These are phyloP conservation scores for Stereum hirsutum DNA, from an alignment of 1,284 basidiomycete genomes.

Conservation along the genomic window DNA sequence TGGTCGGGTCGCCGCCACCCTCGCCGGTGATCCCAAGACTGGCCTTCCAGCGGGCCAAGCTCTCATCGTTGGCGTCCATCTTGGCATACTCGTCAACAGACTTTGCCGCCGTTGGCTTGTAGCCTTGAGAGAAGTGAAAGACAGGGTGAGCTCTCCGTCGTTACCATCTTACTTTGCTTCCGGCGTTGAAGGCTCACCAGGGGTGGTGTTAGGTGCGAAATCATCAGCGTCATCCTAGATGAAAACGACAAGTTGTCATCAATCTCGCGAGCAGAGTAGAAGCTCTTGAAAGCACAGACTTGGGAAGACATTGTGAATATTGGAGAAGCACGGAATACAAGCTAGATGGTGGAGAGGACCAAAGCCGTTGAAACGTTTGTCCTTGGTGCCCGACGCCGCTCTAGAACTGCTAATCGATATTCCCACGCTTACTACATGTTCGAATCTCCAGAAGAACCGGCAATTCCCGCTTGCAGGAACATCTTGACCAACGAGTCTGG, in stretches of 20 bases:
- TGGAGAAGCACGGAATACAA: no score
- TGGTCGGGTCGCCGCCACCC: conserved; percentile 28
- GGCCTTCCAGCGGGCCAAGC: conserved; percentile 83
- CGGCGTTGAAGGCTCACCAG: conserved; percentile 33
- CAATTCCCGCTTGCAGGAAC: no score
- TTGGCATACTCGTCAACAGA: conserved; percentile 62
- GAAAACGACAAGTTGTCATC: no score
- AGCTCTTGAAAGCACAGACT: no score
- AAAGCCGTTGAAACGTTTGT: no score
- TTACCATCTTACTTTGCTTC: neutral
- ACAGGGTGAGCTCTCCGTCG: neutral
- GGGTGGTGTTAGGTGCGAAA: conserved; percentile 51
- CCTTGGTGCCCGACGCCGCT: no score
- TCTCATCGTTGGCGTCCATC: conserved; percentile 82
- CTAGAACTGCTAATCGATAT: no score
- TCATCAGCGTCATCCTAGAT: conserved; percentile 54
- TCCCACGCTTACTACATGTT: no score
- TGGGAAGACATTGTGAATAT: conserved; percentile 4
- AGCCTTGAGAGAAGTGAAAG: conserved; percentile 34
- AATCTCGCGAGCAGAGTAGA: no score
- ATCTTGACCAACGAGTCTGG: no score
- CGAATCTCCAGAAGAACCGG: no score
- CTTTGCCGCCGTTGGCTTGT: conserved; percentile 62
- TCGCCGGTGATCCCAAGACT: conserved; percentile 69
- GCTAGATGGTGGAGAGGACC: neutral